Conservation (phyloP, 495 filamentous ascomycete genomes). For the Podospora pseudocomata region DNA sequence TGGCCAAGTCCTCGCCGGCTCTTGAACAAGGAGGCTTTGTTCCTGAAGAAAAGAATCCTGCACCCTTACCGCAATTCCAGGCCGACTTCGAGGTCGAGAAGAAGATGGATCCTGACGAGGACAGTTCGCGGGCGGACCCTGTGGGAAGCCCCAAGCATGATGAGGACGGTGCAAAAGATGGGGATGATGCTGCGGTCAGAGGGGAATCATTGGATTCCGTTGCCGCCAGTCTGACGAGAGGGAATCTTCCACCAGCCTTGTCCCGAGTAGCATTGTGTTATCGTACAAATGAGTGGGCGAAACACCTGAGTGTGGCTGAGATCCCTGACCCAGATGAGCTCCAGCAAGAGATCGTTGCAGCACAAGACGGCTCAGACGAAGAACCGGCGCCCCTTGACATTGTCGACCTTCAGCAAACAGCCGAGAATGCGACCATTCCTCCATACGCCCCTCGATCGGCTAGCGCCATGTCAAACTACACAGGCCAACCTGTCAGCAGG, state of each 20-base stretch:
- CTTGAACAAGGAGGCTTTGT: background rate
- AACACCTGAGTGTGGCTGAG: slow-evolving; percentile 78
- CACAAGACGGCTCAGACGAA: slow-evolving; percentile 40
- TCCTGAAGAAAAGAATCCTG: background rate
- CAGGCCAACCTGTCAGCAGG: slow-evolving; percentile 14
- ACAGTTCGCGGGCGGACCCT: background rate
- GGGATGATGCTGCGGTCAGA: slow-evolving; percentile 26
- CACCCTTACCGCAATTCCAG: background rate
- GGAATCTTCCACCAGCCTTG: slow-evolving; percentile 50
- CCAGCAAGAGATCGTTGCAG: slow-evolving; percentile 28
- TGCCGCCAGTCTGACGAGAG: slow-evolving; percentile 43
- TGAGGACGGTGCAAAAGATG: background rate
- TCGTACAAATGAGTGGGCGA: slow-evolving; percentile 95
- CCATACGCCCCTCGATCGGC: slow-evolving; percentile 35
- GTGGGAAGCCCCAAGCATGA: background rate
- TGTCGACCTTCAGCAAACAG: slow-evolving; percentile 65
- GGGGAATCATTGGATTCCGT: slow-evolving; percentile 39
- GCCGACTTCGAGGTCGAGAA: background rate
- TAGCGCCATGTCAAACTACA: slow-evolving; percentile 32
- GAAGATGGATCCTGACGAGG: background rate
- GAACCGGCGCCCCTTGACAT: slow-evolving; percentile 59
- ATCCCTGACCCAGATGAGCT: slow-evolving; percentile 65
- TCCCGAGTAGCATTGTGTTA: slow-evolving; percentile 77
- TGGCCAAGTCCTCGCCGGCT: background rate
- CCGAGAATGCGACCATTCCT: slow-evolving; percentile 47